phyloP scores from a whole-genome alignment of 768 basidiomycete species.

The Guyanaporus albipodus region DNA sequence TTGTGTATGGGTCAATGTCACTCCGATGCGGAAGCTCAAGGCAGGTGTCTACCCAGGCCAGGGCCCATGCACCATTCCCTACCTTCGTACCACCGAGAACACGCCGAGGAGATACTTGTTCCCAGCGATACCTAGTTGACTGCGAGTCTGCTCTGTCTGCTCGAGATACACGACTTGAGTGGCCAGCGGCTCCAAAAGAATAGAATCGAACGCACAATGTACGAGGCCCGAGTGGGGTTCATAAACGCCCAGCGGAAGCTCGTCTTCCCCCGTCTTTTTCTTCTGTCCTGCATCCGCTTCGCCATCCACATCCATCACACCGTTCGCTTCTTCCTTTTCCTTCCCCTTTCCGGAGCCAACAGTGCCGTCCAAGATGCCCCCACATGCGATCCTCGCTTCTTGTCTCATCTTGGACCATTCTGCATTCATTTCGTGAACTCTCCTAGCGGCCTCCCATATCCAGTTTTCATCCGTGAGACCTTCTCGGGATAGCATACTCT shows the following conservation, averaged over 20 bases:
- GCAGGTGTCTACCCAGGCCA: conserved; percentile 69
- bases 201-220: conserved; percentile 51
- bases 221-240: conserved; percentile 78
- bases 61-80: conserved; percentile 76
- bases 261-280: conserved; percentile 28
- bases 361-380: conserved; percentile 42
- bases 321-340: conserved; percentile 28
- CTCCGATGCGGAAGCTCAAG: conserved; percentile 33
- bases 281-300: conserved; percentile 26
- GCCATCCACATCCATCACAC: conserved; percentile 28
- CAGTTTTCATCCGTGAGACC: conserved; percentile 88
- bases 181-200: conserved; percentile 1
- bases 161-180: conserved; percentile 3
- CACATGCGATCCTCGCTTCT: conserved; percentile 49
- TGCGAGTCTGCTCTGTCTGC: conserved; percentile 78
- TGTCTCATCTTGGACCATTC: conserved; percentile 60
- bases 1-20: conserved; percentile 17
- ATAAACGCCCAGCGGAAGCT: conserved; percentile 64
- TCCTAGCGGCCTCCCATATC: conserved; percentile 78
- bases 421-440: conserved; percentile 58
- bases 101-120: conserved; percentile 46
- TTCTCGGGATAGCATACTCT: conserved; percentile 71
- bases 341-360: conserved; percentile 29
- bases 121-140: conserved; percentile 61
- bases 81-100: conserved; percentile 70